phyloP scores from a whole-genome alignment of 2,329 filamentous ascomycete species.

The Fusarium euwallaceae region DNA sequence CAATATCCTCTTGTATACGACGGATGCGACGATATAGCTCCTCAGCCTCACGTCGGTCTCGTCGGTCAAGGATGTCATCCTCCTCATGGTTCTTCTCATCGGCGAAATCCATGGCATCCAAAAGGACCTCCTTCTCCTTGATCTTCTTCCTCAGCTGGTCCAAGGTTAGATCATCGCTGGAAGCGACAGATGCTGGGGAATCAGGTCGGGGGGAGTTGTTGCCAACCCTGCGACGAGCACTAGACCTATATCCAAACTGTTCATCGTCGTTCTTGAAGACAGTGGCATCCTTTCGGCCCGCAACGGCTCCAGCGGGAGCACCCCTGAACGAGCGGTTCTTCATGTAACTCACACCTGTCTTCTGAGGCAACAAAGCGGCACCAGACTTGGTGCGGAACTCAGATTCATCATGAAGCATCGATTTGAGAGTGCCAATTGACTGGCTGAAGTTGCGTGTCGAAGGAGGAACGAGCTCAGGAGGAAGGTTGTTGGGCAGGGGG shows the following conservation, averaged over 20 bases:
- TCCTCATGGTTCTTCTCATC: conserved; percentile 92
- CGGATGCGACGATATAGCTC: conserved; percentile 94
- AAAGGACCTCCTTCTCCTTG: conserved; percentile 90
- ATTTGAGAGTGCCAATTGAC: conserved; percentile 94
- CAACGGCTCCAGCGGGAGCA: conserved; percentile 66
- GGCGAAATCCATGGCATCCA: conserved; percentile 96
- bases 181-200: conserved; percentile 75
- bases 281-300: conserved; percentile 89
- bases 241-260: conserved; percentile 91
- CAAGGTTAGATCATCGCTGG: conserved; percentile 84
- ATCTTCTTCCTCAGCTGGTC: conserved; percentile 95
- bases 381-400: conserved; percentile 90
- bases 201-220: conserved; percentile 86
- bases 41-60: conserved; percentile 91
- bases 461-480: conserved; percentile 92
- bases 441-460: conserved; percentile 94
- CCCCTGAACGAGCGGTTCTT: conserved; percentile 94
- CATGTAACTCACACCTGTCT: conserved; percentile 97
- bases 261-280: conserved; percentile 98
- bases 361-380: conserved; percentile 90
- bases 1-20: conserved; percentile 93
- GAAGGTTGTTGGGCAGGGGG: conserved; percentile 87
- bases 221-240: conserved; percentile 87
- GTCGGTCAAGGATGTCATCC: conserved; percentile 90
- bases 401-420: conserved; percentile 88